phyloP scores from a whole-genome alignment of 805 yeast species.

The Torulaspora microellipsoides region DNA sequence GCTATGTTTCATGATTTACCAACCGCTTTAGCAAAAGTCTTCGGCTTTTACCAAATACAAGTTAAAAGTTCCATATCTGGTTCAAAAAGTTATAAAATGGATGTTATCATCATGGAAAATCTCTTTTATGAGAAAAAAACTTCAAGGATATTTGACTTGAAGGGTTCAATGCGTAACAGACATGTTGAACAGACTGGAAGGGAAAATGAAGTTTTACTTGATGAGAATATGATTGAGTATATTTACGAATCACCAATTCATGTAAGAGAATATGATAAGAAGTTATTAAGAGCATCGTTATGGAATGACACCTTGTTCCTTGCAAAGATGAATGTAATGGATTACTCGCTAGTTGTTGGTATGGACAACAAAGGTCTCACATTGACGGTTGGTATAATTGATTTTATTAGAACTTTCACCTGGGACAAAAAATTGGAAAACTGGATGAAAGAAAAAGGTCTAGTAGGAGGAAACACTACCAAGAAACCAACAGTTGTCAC shows the following conservation, averaged over 20 bases:
- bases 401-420: conserved; percentile 91
- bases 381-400: conserved; percentile 88
- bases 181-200: conserved; percentile 96
- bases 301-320: conserved; percentile 94
- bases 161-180: conserved; percentile 96
- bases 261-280: conserved; percentile 87
- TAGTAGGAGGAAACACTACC: conserved; percentile 74
- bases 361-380: conserved; percentile 65
- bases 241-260: conserved; percentile 94
- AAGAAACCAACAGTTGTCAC: conserved; percentile 97
- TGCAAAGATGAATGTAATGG: conserved; percentile 98
- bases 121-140: conserved; percentile 79
- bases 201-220: conserved; percentile 88
- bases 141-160: conserved; percentile 85
- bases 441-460: conserved; percentile 95
- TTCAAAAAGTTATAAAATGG: conserved; percentile 69
- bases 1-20: conserved; percentile 93
- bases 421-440: conserved; percentile 98
- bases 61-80: conserved; percentile 75
- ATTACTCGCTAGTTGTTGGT: conserved; percentile 91
- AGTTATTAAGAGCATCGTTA: conserved; percentile 75
- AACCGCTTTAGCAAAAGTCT: conserved; percentile 88
- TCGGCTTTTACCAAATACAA: conserved; percentile 93
- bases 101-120: conserved; percentile 93
- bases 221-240: conserved; percentile 97